Evolutionary conservation across 75 land plant genomes (phyloP).

Genomic region (Selaginella tamariscina): DNA sequence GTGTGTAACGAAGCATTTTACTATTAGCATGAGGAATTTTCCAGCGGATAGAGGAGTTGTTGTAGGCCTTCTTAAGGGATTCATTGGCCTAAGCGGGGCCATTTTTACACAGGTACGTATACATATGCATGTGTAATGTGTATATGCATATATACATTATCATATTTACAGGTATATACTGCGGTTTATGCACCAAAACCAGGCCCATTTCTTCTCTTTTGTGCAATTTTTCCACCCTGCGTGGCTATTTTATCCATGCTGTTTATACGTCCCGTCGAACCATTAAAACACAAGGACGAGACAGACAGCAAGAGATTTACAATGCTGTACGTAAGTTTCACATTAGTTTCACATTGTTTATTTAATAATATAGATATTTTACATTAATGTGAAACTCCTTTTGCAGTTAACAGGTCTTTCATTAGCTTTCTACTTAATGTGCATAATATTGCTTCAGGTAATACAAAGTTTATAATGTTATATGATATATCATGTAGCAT

Average conservation of each 20-base stretch:
- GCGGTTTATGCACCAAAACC: not conserved
- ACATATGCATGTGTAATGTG: too few relatives aligned
- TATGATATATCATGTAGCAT: too few relatives aligned
- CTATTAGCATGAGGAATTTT: slow-evolving; percentile 40
- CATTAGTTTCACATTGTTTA: too few relatives aligned
- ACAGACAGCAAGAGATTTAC: not conserved
- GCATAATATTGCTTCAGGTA: not conserved
- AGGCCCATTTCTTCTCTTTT: not conserved
- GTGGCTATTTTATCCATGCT: not conserved
- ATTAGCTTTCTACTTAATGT: not conserved
- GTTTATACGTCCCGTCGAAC: not conserved
- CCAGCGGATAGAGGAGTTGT: slow-evolving; percentile 74
- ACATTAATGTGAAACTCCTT: too few relatives aligned
- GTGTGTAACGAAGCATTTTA: too few relatives aligned
- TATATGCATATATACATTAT: too few relatives aligned
- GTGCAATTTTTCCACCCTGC: not conserved
- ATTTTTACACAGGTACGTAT: slow-evolving; percentile 59
- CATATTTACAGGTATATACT: not conserved
- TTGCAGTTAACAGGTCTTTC: not conserved
- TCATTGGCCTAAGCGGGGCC: slow-evolving; percentile 69
- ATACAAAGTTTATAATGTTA: too few relatives aligned
- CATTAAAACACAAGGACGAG: not conserved
- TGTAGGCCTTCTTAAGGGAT: slow-evolving; percentile 89
- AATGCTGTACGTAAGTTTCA: not conserved
- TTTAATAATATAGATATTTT: too few relatives aligned